Conservation (phyloP, 2,329 filamentous ascomycete genomes). For the Fusarium praegraminearum region DNA sequence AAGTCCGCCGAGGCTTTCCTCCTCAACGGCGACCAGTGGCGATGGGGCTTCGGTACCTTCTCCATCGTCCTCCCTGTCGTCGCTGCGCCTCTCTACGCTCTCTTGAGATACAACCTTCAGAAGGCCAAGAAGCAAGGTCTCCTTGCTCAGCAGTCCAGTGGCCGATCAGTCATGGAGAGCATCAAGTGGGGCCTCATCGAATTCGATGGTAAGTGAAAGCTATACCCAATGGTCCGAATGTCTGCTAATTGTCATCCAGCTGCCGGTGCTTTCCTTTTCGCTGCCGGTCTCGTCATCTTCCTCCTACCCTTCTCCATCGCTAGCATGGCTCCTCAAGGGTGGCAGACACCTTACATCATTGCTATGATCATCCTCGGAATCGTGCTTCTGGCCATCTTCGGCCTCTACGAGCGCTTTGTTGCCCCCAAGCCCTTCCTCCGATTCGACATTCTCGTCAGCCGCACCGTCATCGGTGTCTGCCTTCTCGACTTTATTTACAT, state of each 20-base stretch:
- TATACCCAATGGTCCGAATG: constrained; percentile 16
- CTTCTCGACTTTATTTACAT: constrained; percentile 55
- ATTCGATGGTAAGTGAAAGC: constrained; percentile 47
- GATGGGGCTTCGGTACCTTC: constrained; percentile 68
- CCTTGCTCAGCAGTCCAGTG: constrained; percentile 53
- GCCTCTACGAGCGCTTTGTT: constrained; percentile 65
- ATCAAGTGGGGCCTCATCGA: constrained; percentile 48
- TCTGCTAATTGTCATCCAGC: constrained; percentile 57
- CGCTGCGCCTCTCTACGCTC: constrained; percentile 67
- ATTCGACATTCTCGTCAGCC: constrained; percentile 61
- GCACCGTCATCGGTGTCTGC: constrained; percentile 64
- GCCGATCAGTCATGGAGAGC: constrained; percentile 59
- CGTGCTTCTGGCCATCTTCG: constrained; percentile 63
- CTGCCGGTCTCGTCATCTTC: constrained; percentile 64
- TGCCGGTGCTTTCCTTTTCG: constrained; percentile 64
- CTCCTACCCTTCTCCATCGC: constrained; percentile 70
- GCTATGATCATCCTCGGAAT: constrained; percentile 68
- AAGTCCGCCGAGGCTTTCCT: constrained; percentile 45
- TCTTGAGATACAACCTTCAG: constrained; percentile 66
- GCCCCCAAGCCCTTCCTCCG: constrained; percentile 69
- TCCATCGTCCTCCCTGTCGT: constrained; percentile 72
- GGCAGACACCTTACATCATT: constrained; percentile 64
- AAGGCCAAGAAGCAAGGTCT: constrained; percentile 67
- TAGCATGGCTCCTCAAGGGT: constrained; percentile 56
- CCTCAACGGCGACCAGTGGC: constrained; percentile 38